Conservation (phyloP, 106 monocot species). For the Platanthera zijinensis region DNA sequence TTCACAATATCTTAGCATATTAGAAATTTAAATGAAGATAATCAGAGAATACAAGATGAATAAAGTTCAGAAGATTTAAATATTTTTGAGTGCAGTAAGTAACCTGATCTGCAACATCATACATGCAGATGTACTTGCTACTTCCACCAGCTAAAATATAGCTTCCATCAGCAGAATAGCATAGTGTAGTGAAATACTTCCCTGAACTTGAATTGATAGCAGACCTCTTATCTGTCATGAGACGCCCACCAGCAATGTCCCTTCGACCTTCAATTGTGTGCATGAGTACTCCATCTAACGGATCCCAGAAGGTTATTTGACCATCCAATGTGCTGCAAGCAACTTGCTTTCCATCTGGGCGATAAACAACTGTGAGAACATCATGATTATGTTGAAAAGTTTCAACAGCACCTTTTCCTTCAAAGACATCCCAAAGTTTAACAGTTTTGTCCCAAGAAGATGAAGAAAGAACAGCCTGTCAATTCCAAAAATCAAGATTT, state of each 20-base stretch:
- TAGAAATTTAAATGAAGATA: slow-evolving; percentile 1
- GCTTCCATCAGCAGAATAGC: slow-evolving; percentile 96
- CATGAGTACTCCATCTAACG: slow-evolving; percentile 74
- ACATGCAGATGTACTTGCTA: slow-evolving; percentile 98
- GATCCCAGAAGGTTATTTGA: slow-evolving; percentile 95
- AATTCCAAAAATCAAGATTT: neutral
- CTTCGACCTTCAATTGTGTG: slow-evolving; percentile 94
- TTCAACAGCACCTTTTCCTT: slow-evolving; percentile 92
- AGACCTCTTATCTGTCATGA: slow-evolving; percentile 86
- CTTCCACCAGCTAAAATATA: slow-evolving; percentile 95
- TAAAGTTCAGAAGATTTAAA: neutral
- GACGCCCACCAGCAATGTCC: slow-evolving; percentile 90
- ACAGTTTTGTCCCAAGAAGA: slow-evolving; percentile 99
- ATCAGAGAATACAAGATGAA: neutral
- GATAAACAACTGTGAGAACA: slow-evolving; percentile 85
- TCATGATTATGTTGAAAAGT: slow-evolving; percentile 91
- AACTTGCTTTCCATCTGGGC: slow-evolving; percentile 96
- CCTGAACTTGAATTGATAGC: slow-evolving; percentile 76
- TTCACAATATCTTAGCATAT: neutral
- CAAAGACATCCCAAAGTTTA: slow-evolving; percentile 87
- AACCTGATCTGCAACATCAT: slow-evolving; percentile 96
- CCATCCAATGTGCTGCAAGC: slow-evolving; percentile 95
- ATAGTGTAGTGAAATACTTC: slow-evolving; percentile 87
- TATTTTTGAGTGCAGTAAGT: slow-evolving; percentile 4
- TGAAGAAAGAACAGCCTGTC: slow-evolving; percentile 73